These are phyloP conservation scores for Glaciozyma martinii DNA, from an alignment of 768 basidiomycete genomes.

Conservation along the genomic window DNA sequence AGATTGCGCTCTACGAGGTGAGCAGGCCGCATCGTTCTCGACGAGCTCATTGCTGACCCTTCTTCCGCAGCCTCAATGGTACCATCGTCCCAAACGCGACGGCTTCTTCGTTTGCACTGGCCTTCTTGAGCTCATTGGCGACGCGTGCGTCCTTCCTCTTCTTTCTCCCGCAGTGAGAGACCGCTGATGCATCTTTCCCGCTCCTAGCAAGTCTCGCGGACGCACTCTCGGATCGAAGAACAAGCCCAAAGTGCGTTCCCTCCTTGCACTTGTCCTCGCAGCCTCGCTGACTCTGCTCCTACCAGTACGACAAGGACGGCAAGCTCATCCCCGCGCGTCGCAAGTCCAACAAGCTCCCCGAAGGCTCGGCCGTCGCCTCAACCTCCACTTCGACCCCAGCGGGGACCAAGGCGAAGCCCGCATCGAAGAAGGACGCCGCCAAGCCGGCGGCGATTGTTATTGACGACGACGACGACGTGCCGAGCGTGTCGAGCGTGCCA, in stretches of 20 bases:
- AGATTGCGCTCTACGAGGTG: constrained; percentile 70
- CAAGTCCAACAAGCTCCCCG: not conserved
- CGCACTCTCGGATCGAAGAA: constrained; percentile 22
- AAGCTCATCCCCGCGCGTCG: not conserved
- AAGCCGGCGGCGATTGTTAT: not conserved
- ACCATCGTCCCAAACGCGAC: constrained; percentile 82
- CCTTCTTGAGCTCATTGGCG: constrained; percentile 12
- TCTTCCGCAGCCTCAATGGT: constrained; percentile 54
- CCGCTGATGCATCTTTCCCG: not conserved
- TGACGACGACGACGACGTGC: not conserved
- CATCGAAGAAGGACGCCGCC: not conserved
- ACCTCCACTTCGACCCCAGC: not conserved
- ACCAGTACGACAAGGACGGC: not conserved
- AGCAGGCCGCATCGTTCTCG: not conserved
- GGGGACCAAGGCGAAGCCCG: not conserved
- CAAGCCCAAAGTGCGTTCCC: constrained; percentile 12
- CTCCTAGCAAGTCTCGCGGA: constrained; percentile 1
- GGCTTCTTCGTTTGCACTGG: constrained; percentile 42
- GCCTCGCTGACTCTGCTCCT: not conserved
- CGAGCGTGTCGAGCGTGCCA: not conserved
- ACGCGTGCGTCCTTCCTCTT: not conserved
- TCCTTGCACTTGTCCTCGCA: not conserved
- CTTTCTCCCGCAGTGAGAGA: not conserved
- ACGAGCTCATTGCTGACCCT: not conserved
- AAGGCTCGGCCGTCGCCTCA: not conserved